Evolutionary conservation across 1,284 basidiomycete genomes (phyloP).

Genomic region (Tylopilus sp.): DNA sequence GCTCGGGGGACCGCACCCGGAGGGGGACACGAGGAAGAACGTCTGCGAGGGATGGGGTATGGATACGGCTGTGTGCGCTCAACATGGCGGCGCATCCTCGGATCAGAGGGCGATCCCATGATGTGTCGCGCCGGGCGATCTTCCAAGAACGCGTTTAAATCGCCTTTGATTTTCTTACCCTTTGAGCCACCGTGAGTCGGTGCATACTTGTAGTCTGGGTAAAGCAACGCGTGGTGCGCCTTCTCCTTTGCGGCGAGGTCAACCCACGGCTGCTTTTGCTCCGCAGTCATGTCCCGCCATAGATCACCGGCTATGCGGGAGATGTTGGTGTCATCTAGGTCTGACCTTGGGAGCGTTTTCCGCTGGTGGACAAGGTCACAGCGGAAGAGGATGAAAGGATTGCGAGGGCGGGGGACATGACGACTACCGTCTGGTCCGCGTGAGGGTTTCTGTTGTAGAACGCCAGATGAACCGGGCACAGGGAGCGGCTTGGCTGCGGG

Average conservation of each 20-base stretch:
- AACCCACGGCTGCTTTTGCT: conserved; percentile 61
- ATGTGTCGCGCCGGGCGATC: conserved; percentile 53
- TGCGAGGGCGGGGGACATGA: conserved; percentile 85
- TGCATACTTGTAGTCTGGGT: conserved; percentile 63
- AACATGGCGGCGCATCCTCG: conserved; percentile 15
- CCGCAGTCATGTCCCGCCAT: conserved; percentile 61
- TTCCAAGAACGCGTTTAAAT: conserved; percentile 5
- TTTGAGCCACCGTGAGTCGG: conserved; percentile 41
- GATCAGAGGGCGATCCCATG: conserved; percentile 13
- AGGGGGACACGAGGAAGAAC: conserved; percentile 54
- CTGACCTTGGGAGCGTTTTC: conserved; percentile 54
- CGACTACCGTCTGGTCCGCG: conserved; percentile 31
- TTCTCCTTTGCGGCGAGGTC: conserved; percentile 63
- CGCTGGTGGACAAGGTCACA: conserved; percentile 67
- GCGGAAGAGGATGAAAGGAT: conserved; percentile 90
- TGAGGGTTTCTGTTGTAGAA: conserved; percentile 23
- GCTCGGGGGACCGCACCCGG: conserved; percentile 45
- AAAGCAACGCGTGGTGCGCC: conserved; percentile 51
- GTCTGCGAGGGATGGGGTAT: conserved; percentile 38
- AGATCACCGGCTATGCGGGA: conserved; percentile 65
- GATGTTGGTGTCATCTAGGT: conserved; percentile 67
- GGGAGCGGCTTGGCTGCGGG: conserved; percentile 30
- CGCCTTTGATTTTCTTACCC: conserved; percentile 32
- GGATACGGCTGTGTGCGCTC: conserved; percentile 37
- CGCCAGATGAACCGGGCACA: conserved; percentile 36